Evolutionary conservation across 495 filamentous ascomycete genomes (phyloP), one percentile per base, ranked within the genome.

Genomic region (Rhizodiscina lignyota): DNA sequence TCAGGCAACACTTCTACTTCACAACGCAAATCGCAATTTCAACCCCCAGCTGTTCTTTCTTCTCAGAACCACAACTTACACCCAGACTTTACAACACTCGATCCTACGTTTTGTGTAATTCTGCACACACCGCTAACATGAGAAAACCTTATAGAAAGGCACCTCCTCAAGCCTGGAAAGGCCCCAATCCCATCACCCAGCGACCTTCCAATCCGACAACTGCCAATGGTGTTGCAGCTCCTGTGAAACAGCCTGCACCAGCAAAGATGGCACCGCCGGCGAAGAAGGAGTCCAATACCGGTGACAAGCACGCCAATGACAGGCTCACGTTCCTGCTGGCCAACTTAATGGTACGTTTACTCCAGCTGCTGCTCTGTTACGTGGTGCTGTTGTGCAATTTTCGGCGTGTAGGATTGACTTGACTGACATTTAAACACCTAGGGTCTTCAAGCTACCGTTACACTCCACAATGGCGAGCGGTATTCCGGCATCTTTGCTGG

Each of bases 401-500:
- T 27, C 8, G 24, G 24, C 24, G 24, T 8, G 24, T 27, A n/a
- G n/a, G n/a, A n/a, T n/a, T n/a, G n/a, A n/a, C n/a, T n/a, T n/a
- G n/a, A n/a, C n/a, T n/a, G n/a, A n/a, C n/a, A n/a, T n/a, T n/a
- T n/a, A n/a, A n/a, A n/a, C n/a, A 41, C 37, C 40, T 50, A 92
- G 83, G 82, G 81, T 42, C 61, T 73, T 39, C 58, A 60, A 38
- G 64, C 78, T 35, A 72, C 67, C 19, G 61, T 92, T 44, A 78
- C 71, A 11, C 67, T 79, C 11, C 72, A 70, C 44, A 72, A 60
- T 46, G 76, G 77, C 39, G 78, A 83, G 37, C 70, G 75, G 42
- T 89, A 73, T 55, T 71, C 71, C 28, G 82, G 81, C 43, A 68
- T 75, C 38, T 79, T 78, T 50, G 70, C 67, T 28, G 69, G 69